phyloP scores from a whole-genome alignment of 2,329 filamentous ascomycete genomes.

The Tolypocladium nubicola region DNA sequence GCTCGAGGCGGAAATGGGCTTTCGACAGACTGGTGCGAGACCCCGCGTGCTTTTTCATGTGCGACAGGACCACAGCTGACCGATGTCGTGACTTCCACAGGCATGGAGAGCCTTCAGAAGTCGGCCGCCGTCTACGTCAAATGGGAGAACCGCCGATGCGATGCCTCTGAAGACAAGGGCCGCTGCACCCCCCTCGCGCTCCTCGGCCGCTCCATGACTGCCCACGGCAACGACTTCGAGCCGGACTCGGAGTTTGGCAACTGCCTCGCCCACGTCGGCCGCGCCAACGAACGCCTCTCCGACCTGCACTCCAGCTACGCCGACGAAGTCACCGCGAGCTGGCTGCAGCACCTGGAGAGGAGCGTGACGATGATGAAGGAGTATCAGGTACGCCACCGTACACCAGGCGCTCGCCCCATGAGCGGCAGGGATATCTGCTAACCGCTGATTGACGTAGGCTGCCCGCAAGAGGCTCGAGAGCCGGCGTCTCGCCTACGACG shows the following conservation, averaged over 20 bases:
- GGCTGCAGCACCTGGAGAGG: constrained; percentile 86
- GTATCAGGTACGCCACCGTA: constrained; percentile 59
- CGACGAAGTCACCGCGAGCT: constrained; percentile 64
- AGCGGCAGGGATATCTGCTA: neutral
- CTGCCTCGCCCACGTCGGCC: constrained; percentile 68
- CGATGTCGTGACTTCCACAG: constrained; percentile 29
- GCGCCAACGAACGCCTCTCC: constrained; percentile 79
- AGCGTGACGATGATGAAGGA: constrained; percentile 94
- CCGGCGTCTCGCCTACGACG: constrained; percentile 81
- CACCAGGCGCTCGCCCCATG: too few relatives aligned
- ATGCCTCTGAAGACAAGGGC: constrained; percentile 73
- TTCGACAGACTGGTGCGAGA: constrained; percentile 70
- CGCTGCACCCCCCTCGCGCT: constrained; percentile 72
- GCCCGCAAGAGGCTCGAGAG: constrained; percentile 91
- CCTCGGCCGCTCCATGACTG: constrained; percentile 75
- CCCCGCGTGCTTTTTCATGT: neutral
- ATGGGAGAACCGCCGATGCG: constrained; percentile 73
- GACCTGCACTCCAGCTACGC: constrained; percentile 79
- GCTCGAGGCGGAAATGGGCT: constrained; percentile 79
- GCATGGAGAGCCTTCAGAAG: constrained; percentile 81
- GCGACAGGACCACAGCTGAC: neutral
- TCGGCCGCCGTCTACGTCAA: constrained; percentile 83
- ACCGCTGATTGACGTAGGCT: constrained; percentile 24
- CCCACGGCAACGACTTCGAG: constrained; percentile 88
- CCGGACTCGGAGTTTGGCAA: constrained; percentile 83